These are phyloP conservation scores for Cladophialophora yegresii DNA, from an alignment of 2,329 filamentous ascomycete genomes.

Conservation along the genomic window DNA sequence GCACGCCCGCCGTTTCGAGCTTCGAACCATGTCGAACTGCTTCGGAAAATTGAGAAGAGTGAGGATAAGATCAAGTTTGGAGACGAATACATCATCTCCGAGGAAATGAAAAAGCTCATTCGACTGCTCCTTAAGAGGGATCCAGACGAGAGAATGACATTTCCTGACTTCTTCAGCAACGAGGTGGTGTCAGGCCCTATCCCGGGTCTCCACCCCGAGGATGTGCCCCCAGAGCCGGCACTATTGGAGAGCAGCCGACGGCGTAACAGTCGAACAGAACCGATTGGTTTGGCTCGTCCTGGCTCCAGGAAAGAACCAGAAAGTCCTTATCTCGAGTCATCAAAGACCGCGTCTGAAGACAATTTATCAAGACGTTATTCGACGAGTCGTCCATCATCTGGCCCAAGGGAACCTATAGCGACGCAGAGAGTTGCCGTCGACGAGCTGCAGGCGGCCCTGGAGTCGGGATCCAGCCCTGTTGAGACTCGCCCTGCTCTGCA, in stretches of 20 bases:
- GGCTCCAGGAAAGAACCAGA: slow-evolving; percentile 31
- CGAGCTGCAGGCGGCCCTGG: slow-evolving; percentile 22
- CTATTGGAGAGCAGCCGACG: slow-evolving; percentile 21
- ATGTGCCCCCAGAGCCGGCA: slow-evolving; percentile 52
- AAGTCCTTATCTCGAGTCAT: slow-evolving; percentile 33
- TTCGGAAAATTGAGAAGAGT: slow-evolving; percentile 85
- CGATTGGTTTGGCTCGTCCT: slow-evolving; percentile 28
- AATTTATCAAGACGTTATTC: slow-evolving; percentile 28
- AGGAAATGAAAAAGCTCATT: slow-evolving; percentile 78
- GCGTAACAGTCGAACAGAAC: slow-evolving; percentile 32
- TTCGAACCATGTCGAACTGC: slow-evolving; percentile 88
- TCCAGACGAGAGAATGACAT: slow-evolving; percentile 80
- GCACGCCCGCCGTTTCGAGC: slow-evolving; percentile 89
- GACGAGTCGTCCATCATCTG: slow-evolving; percentile 26
- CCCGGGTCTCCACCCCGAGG: slow-evolving; percentile 77
- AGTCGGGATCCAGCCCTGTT: slow-evolving; percentile 37
- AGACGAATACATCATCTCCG: slow-evolving; percentile 68
- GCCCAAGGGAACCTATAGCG: slow-evolving; percentile 27
- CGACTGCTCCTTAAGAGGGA: slow-evolving; percentile 79
- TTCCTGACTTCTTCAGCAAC: slow-evolving; percentile 80
- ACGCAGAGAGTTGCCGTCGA: slow-evolving; percentile 23
- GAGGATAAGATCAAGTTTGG: slow-evolving; percentile 85
- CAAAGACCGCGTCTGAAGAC: slow-evolving; percentile 24
- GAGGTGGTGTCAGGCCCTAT: slow-evolving; percentile 72
- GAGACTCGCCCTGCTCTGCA: slow-evolving; percentile 39